These are phyloP conservation scores for Globisporangium emineosum DNA, from an alignment of 352 stramenopile species.

Conservation along the genomic window DNA sequence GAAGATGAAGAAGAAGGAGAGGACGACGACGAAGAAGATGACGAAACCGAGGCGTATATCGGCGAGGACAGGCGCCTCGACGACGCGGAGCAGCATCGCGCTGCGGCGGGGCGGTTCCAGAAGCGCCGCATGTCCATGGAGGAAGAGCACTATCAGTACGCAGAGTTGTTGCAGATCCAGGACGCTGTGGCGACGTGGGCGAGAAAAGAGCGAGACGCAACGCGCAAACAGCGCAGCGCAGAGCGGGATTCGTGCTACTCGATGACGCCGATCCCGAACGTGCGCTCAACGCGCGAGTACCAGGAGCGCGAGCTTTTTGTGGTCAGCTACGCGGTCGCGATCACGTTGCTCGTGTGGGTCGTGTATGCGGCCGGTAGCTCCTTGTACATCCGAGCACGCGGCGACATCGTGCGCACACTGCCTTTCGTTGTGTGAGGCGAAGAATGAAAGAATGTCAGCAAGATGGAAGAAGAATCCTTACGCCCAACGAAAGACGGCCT, in stretches of 20 bases:
- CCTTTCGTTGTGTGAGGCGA: background rate
- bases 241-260: constrained; percentile 35
- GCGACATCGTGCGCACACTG: constrained; percentile 4
- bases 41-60: constrained; percentile 39
- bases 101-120: background rate
- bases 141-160: constrained; percentile 44
- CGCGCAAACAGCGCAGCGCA: constrained; percentile 28
- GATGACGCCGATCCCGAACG: constrained; percentile 30
- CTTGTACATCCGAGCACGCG: constrained; percentile 19
- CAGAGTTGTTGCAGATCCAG: constrained; percentile 57
- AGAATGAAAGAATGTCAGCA: background rate
- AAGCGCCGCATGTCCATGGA: constrained; percentile 42
- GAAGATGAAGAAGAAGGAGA: constrained; percentile 42
- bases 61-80: constrained; percentile 18
- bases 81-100: background rate
- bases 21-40: constrained; percentile 16
- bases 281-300: constrained; percentile 34
- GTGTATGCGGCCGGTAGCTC: constrained; percentile 26
- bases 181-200: constrained; percentile 47
- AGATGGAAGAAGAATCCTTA: background rate
- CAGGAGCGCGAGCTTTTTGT: constrained; percentile 47
- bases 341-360: constrained; percentile 52
- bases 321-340: constrained; percentile 37
- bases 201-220: constrained; percentile 40
- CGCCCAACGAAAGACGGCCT: background rate